A percentile compares a stretch with the other conserved stretches of the same genome.
These are phyloP conservation scores for Aurinia saxatilis DNA, from an alignment of 345 rosid species.

Conservation along the genomic window DNA sequence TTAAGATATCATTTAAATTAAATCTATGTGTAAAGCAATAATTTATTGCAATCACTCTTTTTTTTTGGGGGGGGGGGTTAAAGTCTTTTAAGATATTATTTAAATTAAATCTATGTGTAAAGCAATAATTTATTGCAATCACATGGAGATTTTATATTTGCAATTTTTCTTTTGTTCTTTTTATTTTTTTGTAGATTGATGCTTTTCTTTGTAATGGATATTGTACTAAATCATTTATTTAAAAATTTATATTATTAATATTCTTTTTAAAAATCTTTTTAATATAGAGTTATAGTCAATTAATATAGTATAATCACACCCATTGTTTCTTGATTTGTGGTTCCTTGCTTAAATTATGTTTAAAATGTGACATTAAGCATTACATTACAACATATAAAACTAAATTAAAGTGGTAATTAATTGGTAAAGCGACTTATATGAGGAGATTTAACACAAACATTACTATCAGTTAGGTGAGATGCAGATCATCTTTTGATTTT, in stretches of 20 bases:
- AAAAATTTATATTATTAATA: background rate
- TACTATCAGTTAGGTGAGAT: constrained; percentile 15
- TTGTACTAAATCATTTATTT: background rate
- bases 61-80: no score
- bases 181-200: background rate
- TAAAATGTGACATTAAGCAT: background rate
- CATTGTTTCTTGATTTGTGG: background rate
- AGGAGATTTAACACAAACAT: constrained; percentile 9
- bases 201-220: background rate
- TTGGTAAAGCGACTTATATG: constrained; percentile 5
- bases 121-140: constrained; percentile 4
- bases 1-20: no score
- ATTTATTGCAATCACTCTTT: constrained; percentile 9
- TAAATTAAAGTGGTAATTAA: constrained; percentile 7
- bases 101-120: no score
- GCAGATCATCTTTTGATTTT: constrained; percentile 1
- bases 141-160: background rate
- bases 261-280: no score
- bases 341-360: background rate
- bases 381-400: background rate
- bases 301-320: no score
- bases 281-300: no score
- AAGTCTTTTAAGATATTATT: no score
- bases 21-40: background rate
- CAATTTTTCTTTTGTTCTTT: background rate